Evolutionary conservation across 148 eudicot genomes (phyloP).

Genomic region (Camellia japonica): DNA sequence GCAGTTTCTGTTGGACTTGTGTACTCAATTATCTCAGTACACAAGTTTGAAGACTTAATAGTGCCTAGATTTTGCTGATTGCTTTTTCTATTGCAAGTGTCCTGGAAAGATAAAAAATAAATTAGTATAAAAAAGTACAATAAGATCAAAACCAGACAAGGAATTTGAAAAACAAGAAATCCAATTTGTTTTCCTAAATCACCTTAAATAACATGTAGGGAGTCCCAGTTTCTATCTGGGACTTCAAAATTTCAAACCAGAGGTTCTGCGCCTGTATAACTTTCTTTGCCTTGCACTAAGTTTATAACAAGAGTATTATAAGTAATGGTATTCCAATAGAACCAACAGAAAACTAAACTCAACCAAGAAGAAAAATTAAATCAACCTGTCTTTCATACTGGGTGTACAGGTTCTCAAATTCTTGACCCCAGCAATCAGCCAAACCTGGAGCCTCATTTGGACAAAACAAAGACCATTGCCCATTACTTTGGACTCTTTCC

Average conservation of each 20-base stretch:
- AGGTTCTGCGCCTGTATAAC: constrained; percentile 78
- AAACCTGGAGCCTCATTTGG: constrained; percentile 87
- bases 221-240: constrained; percentile 94
- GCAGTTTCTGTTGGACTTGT: constrained; percentile 92
- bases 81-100: constrained; percentile 83
- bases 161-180: no score
- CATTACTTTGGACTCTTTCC: constrained; percentile 22
- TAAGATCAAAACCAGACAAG: no score
- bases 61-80: constrained; percentile 95
- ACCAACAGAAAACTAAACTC: no score
- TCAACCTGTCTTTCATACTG: constrained; percentile 52
- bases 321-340: no score
- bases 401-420: constrained; percentile 57
- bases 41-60: constrained; percentile 84
- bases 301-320: no score
- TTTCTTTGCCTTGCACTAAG: constrained; percentile 20
- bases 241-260: constrained; percentile 85
- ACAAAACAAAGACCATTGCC: constrained; percentile 77
- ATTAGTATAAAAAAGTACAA: no score
- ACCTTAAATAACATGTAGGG: constrained; percentile 84
- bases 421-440: constrained; percentile 85
- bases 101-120: constrained; percentile 23
- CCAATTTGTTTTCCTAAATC: no score
- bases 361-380: no score
- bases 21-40: constrained; percentile 93